phyloP scores from a whole-genome alignment of 352 stramenopile genomes.

The Phytophthora pseudosyringae region DNA sequence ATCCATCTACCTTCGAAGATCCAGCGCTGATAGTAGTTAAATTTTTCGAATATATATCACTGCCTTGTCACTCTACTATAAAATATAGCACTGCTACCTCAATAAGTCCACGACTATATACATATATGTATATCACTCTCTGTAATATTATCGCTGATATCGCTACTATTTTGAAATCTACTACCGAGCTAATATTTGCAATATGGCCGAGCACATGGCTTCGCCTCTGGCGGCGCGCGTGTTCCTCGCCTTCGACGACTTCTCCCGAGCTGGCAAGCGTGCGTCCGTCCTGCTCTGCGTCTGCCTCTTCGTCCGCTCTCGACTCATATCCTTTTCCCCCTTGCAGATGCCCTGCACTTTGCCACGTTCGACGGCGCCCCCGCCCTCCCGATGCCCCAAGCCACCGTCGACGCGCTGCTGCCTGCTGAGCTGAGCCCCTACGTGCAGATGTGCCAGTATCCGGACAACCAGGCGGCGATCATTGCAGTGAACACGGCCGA shows the following conservation, averaged over 20 bases:
- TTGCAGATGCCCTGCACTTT: slow-evolving; percentile 45
- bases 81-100: no score
- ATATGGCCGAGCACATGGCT: slow-evolving; percentile 1
- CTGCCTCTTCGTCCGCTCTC: background rate
- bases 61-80: no score
- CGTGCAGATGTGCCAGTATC: slow-evolving; percentile 26
- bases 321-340: background rate
- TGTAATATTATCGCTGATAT: no score
- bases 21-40: no score
- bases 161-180: background rate
- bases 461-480: slow-evolving; percentile 31
- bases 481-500: slow-evolving; percentile 44
- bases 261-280: slow-evolving; percentile 67
- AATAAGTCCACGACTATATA: no score
- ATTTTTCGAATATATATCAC: no score
- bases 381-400: slow-evolving; percentile 10
- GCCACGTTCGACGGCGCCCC: slow-evolving; percentile 27
- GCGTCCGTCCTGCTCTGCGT: slow-evolving; percentile 13
- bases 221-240: slow-evolving; percentile 36
- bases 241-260: slow-evolving; percentile 76
- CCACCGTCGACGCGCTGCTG: slow-evolving; percentile 15
- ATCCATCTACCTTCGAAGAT: no score
- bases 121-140: no score
- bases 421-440: slow-evolving; percentile 17
- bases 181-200: no score